Evolutionary conservation across 805 yeast species (phyloP).

Genomic region (Kuraishia piskuri): DNA sequence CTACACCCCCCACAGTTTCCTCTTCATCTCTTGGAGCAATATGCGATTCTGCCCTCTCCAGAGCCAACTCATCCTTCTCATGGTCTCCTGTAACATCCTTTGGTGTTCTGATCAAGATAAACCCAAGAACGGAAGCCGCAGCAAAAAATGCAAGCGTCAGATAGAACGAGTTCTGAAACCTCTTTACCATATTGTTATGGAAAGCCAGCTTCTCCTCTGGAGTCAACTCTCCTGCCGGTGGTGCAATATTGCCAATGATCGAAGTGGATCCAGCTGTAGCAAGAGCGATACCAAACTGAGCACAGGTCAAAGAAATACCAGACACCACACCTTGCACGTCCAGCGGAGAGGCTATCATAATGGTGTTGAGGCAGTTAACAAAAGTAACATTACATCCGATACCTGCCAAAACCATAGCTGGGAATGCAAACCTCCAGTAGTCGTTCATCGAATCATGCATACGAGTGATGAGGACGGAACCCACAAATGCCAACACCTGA

Average conservation of each 20-base stretch:
- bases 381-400: background rate
- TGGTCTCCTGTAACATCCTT: background rate
- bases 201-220: background rate
- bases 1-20: background rate
- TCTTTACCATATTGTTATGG: background rate
- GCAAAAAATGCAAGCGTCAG: background rate
- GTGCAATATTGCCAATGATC: constrained; percentile 15
- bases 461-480: background rate
- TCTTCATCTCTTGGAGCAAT: background rate
- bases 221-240: background rate
- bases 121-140: background rate
- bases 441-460: background rate
- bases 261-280: constrained; percentile 19
- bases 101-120: background rate
- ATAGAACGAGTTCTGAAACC: background rate
- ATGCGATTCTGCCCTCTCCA: background rate
- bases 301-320: constrained; percentile 26
- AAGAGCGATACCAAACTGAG: constrained; percentile 24
- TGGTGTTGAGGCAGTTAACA: background rate
- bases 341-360: constrained; percentile 20
- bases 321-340: constrained; percentile 30
- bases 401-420: background rate
- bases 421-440: background rate
- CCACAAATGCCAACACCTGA: background rate
- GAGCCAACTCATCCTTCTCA: background rate